phyloP scores from a whole-genome alignment of 345 rosid genomes.

The Alliaria petiolata region DNA sequence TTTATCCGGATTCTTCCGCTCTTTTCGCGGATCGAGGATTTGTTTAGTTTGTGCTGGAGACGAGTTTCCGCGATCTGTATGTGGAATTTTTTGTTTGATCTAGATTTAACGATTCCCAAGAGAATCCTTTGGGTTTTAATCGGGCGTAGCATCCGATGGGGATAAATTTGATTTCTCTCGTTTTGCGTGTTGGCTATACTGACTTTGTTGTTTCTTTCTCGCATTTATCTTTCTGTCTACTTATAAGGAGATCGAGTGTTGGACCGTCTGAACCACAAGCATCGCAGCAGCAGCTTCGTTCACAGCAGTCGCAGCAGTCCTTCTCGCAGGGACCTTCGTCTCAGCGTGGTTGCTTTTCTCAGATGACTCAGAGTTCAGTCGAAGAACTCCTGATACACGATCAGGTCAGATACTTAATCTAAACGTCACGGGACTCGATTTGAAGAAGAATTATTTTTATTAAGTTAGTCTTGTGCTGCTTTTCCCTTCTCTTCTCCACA shows the following conservation, averaged over 20 bases:
- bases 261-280: slow-evolving; percentile 40
- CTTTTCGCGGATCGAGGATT: background rate
- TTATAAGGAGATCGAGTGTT: slow-evolving; percentile 53
- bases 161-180: background rate
- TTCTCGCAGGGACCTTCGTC: slow-evolving; percentile 83
- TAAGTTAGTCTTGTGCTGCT: background rate
- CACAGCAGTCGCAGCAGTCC: slow-evolving; percentile 58
- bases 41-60: background rate
- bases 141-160: background rate
- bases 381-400: slow-evolving; percentile 55
- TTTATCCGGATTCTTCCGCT: background rate
- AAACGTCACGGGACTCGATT: background rate
- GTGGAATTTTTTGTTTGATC: background rate
- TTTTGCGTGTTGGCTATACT: background rate
- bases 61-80: background rate
- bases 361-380: slow-evolving; percentile 70
- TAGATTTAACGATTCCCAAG: background rate
- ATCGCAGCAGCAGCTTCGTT: too few species aligned
- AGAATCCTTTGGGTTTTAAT: background rate
- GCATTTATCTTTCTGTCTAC: background rate
- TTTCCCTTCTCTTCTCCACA: slow-evolving; percentile 32
- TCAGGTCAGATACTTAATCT: slow-evolving; percentile 40
- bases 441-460: background rate
- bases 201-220: background rate
- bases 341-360: slow-evolving; percentile 75